Percentiles rank a stretch among this genome's conserved stretches.
Conservation (phyloP, 345 rosid genomes). For the Gossypium mustelinum region DNA sequence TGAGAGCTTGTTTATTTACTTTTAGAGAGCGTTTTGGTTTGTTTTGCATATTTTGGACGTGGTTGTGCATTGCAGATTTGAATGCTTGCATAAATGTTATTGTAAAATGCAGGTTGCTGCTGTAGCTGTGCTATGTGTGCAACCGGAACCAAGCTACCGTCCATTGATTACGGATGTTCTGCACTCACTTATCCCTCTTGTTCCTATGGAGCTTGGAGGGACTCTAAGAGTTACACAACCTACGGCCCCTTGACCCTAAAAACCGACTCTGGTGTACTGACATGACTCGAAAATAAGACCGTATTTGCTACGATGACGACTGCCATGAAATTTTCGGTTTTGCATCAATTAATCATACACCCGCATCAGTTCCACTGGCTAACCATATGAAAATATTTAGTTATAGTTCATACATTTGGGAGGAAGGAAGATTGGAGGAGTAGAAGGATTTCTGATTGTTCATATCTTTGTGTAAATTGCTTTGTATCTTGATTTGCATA, state of each 20-base stretch:
- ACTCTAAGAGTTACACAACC: constrained; percentile 48
- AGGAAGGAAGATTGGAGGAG: background rate
- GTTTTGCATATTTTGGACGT: background rate
- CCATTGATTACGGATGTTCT: constrained; percentile 85
- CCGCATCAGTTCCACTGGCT: background rate
- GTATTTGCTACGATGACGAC: background rate
- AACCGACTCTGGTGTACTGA: background rate
- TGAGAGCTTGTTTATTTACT: background rate
- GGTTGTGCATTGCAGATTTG: background rate
- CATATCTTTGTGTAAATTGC: constrained; percentile 30
- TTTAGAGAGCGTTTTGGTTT: background rate
- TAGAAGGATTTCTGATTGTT: background rate
- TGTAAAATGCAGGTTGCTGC: constrained; percentile 80
- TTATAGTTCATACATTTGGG: background rate
- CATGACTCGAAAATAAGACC: background rate
- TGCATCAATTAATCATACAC: background rate
- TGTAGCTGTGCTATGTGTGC: constrained; percentile 87
- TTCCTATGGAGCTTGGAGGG: constrained; percentile 84
- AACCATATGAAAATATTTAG: background rate
- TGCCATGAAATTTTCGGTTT: background rate
- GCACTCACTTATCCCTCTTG: constrained; percentile 82
- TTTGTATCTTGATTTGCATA: background rate
- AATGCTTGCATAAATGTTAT: background rate
- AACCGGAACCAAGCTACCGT: constrained; percentile 87
- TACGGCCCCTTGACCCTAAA: constrained; percentile 7